These are phyloP conservation scores for Phytophthora hibernalis DNA, from an alignment of 352 stramenopile genomes.

Conservation along the genomic window DNA sequence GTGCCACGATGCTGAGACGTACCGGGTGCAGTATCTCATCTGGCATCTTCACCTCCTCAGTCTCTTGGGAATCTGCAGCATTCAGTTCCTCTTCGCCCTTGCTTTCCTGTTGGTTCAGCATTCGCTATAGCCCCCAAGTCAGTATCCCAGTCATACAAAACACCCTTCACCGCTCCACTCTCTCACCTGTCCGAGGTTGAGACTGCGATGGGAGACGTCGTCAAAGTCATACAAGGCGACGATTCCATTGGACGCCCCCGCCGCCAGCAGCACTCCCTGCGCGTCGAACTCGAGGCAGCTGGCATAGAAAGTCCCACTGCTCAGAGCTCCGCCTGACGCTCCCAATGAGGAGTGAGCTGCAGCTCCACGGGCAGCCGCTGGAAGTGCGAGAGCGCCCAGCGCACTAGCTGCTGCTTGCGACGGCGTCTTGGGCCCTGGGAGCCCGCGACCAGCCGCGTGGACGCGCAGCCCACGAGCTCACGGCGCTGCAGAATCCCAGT, in stretches of 20 bases:
- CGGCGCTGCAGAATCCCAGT: constrained; percentile 47
- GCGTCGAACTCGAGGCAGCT: constrained; percentile 79
- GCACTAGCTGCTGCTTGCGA: constrained; percentile 58
- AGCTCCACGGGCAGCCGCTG: constrained; percentile 51
- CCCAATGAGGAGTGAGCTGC: constrained; percentile 51
- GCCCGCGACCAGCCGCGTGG: constrained; percentile 11
- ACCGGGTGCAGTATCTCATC: constrained; percentile 49
- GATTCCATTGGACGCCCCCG: constrained; percentile 69
- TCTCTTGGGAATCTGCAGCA: neutral
- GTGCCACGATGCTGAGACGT: neutral
- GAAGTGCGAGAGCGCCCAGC: constrained; percentile 64
- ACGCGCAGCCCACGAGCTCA: constrained; percentile 43
- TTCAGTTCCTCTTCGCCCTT: neutral
- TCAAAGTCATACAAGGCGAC: constrained; percentile 86
- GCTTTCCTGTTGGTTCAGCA: neutral
- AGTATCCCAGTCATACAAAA: neutral
- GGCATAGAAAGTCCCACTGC: constrained; percentile 49
- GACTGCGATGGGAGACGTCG: constrained; percentile 66
- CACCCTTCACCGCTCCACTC: neutral
- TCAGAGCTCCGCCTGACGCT: constrained; percentile 43
- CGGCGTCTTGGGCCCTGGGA: constrained; percentile 26
- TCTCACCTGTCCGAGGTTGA: constrained; percentile 61
- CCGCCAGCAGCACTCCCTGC: constrained; percentile 69
- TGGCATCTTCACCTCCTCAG: neutral
- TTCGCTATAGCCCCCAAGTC: neutral